Percentiles rank a stretch among this genome's conserved stretches.
These are phyloP conservation scores for Phallus indusiatus DNA, from an alignment of 768 basidiomycete species.

Conservation along the genomic window DNA sequence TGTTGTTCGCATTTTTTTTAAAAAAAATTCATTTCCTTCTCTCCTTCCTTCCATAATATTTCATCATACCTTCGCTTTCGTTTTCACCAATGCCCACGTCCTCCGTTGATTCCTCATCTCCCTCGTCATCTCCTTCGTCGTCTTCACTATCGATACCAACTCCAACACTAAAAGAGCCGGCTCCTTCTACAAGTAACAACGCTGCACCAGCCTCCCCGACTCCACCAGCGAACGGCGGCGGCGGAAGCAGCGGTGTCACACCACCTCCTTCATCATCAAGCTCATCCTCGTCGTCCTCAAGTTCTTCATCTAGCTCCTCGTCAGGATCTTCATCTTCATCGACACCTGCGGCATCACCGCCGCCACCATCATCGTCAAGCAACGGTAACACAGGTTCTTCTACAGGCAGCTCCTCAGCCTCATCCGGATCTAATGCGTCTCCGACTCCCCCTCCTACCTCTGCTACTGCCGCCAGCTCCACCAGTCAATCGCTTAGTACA, in stretches of 20 bases:
- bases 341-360: slow-evolving; percentile 21
- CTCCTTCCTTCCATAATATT: slow-evolving; percentile 25
- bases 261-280: not conserved
- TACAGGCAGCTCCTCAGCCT: not conserved
- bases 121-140: slow-evolving; percentile 5
- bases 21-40: not conserved
- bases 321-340: slow-evolving; percentile 18
- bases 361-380: slow-evolving; percentile 9
- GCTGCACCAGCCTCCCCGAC: not conserved
- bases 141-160: slow-evolving; percentile 10
- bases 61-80: slow-evolving; percentile 20
- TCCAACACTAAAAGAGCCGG: slow-evolving; percentile 8
- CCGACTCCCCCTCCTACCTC: not conserved
- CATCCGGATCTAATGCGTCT: not conserved
- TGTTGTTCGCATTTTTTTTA: not conserved
- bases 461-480: not conserved
- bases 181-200: slow-evolving; percentile 20
- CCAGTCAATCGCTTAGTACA: not conserved
- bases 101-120: not conserved
- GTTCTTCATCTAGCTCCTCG: slow-evolving; percentile 12
- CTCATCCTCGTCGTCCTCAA: not conserved
- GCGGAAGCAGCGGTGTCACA: not conserved
- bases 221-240: not conserved
- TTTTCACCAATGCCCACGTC: slow-evolving; percentile 15
- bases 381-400: not conserved